Evolutionary conservation across 1,284 basidiomycete species (phyloP).

Genomic region (Tilletiopsis washingtonensis): DNA sequence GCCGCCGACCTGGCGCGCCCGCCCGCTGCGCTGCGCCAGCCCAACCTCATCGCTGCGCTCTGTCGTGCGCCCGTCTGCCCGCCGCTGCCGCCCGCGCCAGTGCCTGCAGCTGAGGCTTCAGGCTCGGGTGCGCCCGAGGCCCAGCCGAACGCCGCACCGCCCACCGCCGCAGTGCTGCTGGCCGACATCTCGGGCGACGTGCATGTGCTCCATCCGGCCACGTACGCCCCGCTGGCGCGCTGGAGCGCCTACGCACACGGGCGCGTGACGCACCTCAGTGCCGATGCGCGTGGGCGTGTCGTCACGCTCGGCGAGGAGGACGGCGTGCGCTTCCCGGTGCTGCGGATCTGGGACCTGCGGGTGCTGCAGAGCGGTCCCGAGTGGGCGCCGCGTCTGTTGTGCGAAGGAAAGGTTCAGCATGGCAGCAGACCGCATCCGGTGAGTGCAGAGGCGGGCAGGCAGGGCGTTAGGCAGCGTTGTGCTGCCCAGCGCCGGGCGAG

Average conservation of each 20-base stretch:
- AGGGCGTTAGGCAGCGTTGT: background rate
- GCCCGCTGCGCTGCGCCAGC: too few relatives aligned
- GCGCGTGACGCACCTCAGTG: constrained; percentile 27
- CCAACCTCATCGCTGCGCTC: too few relatives aligned
- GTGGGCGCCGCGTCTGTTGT: constrained; percentile 27
- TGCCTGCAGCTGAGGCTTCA: too few relatives aligned
- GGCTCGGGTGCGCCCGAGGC: too few relatives aligned
- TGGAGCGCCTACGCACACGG: constrained; percentile 31
- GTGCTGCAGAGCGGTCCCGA: background rate
- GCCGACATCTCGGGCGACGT: too few relatives aligned
- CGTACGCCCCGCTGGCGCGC: constrained; percentile 15
- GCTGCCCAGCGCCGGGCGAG: background rate
- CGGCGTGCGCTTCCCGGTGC: constrained; percentile 21
- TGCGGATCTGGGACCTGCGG: constrained; percentile 39
- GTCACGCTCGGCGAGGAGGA: constrained; percentile 34
- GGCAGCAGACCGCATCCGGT: constrained; percentile 31
- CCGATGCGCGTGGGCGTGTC: constrained; percentile 22
- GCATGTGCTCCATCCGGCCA: constrained; percentile 34
- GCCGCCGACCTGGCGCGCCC: too few relatives aligned
- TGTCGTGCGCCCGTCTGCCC: too few relatives aligned
- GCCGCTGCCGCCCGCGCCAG: too few relatives aligned
- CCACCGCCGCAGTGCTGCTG: too few relatives aligned
- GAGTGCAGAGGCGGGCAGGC: background rate
- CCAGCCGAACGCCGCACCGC: too few relatives aligned
- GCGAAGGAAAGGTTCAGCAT: constrained; percentile 38